Base-by-base conservation (phyloP, 2,329 filamentous ascomycete species). In the Xenosphaeropsis pyriputrescens region DNA sequence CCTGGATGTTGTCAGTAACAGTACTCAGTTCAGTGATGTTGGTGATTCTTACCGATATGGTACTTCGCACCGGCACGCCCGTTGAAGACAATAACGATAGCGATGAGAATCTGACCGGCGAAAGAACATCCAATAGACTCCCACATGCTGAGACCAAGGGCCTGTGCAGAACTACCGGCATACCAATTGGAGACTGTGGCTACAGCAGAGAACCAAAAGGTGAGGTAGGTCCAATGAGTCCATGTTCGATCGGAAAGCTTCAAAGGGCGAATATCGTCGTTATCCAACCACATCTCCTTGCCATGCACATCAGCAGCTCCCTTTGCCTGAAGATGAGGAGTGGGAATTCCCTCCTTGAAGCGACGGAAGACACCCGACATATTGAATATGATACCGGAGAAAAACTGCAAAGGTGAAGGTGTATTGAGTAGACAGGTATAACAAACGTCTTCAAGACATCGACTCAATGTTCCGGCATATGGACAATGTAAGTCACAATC, bases 121-220 rank as follows among this genome's bases (percentile, higher is more conserved):
- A 60, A 48, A 32, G 56, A 47, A 48, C 60, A 56, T 34, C 47
- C 61, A 18, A 68, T 41, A 12, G 58, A 57, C 45, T 68, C 64
- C 65, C 65, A 70, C 57, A 67, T 65, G 31, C 56, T 61, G 16
- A 70, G 49, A 8, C 65, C 65, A 7, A 61, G 43, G 2, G 61
- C 51, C 45, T 61, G 57, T 2, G 55, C 60, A 4, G 60, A 55
- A 5, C 56, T 57, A 2, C 55, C 55, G 12, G 56, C 51, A 47
- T 64, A 60, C 49, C 59, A 54, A 39, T 57, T 57, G 17, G 55
- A 55, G 5, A 60, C 57, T 16, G 30, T 46, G 36, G 41, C 42
- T 43, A 42, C 49, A 31, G 58, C 56, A 32, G 58, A 58, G 45
- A 63, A 62, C 61, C 61, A 64, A 41, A 63, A 63, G 5, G 53